Base-by-base conservation (phyloP, 768 basidiomycete species). In the Pleurotus cornucopiae region DNA sequence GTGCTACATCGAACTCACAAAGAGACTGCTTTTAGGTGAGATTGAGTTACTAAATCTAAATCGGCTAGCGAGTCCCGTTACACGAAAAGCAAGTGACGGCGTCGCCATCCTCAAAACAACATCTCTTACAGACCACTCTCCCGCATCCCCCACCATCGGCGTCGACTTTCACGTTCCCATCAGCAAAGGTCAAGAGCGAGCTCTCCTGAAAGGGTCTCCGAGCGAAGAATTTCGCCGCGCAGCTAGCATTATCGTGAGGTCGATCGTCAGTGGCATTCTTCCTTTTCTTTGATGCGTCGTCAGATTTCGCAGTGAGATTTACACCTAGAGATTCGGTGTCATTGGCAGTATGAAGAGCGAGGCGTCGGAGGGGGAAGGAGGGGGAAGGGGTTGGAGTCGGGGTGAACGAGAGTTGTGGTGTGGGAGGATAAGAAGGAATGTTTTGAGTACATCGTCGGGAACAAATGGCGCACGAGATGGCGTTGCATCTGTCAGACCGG, bases 401-500 rank as follows among this genome's bases (percentile, higher is more conserved):
- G 0, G 75, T 73, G 62, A 71, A 73, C 20, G 72, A 71, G 54
- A 76, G 66, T 54, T 64, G 68, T 3, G 75, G 74, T 5, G 75
- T 76, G 0, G 74, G 69, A 38, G 72, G 73, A 40, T 69, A 64
- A 13, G 71, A 75, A 13, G 69, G 64, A 3, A 59, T 65, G 49
- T 60, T 64, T 37, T 71, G 67, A 13, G 67, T 75, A 58, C 79
- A 80, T 43, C 72, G 77, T 34, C 78, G 71, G 16, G 78, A 71
- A 57, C 79, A 80, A 23, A 80, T 68, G 0, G 71, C 58, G 57
- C 78, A 80, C 5, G 73, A 75, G 6, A 71, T 66, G 3, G 69
- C 62, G 2, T 66, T 62, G 58, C 78, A 80, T 26, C 78, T 79
- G 20, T 25, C 38, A 13, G 14, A 30, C 14, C 41, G 47, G 34